Conservation (phyloP, 2,329 filamentous ascomycete species). For the Leptographium radiaticola region DNA sequence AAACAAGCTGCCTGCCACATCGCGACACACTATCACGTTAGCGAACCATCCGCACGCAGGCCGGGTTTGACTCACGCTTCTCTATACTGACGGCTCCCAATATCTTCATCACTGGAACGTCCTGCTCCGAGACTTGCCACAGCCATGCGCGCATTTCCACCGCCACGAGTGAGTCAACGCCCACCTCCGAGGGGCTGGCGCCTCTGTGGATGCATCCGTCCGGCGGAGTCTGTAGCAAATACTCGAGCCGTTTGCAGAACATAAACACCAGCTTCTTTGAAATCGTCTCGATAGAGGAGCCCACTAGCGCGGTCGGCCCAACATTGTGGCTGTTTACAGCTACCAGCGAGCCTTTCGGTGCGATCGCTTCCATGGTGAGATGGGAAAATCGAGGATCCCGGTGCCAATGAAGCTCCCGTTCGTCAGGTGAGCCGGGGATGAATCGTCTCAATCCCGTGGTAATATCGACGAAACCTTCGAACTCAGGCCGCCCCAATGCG, state of each 20-base stretch:
- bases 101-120: constrained; percentile 34
- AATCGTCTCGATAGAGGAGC: constrained; percentile 11
- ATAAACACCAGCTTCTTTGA: constrained; percentile 13
- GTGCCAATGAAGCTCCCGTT: constrained; percentile 26
- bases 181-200: constrained; percentile 22
- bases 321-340: neutral
- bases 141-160: constrained; percentile 33
- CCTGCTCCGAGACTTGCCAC: constrained; percentile 24
- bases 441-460: constrained; percentile 28
- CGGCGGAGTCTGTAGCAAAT: constrained; percentile 18
- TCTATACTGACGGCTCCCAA: constrained; percentile 19
- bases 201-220: constrained; percentile 18
- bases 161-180: constrained; percentile 27
- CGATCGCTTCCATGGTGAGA: constrained; percentile 14
- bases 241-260: constrained; percentile 18
- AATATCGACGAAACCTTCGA: constrained; percentile 17
- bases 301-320: neutral
- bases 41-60: neutral
- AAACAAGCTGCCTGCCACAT: neutral
- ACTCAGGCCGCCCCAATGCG: constrained; percentile 22
- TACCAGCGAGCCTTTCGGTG: neutral
- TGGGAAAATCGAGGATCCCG: constrained; percentile 29
- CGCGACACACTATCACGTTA: neutral
- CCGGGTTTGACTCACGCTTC: constrained; percentile 9
- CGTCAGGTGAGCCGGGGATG: constrained; percentile 14